Evolutionary conservation across 2,329 filamentous ascomycete genomes (phyloP), one percentile per base, ranked within the genome.

Genomic region (Trichoderma sp.): DNA sequence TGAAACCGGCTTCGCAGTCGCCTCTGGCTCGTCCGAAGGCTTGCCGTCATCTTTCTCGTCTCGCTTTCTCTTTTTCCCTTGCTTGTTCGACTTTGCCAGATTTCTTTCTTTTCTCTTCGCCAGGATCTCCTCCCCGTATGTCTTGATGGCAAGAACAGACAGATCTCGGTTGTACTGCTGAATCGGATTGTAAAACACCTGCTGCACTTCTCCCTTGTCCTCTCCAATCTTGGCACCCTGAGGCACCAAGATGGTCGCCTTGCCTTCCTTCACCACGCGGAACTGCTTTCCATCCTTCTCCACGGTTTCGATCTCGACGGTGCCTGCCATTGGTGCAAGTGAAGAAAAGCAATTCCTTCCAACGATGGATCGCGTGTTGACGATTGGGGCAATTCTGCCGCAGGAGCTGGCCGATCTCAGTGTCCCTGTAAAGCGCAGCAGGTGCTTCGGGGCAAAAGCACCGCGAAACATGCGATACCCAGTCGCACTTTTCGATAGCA

Each of bases 111-210:
- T 77, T 66, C 78, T 80, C 71, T 78, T 80, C 41, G 83, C 78
- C 19, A 87, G 70, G 43, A 70, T 74, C 39, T 92, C 87, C 70
- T 95, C 88, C 1, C 91, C 92, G 75, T 94, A 97, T 0, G 91
- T 90, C 73, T 91, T 92, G 76, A 99, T 97, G 0, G 92, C 92
- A 15, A 99, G 84, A 28, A 97, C 92, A 67, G 92, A 97, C 69
- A 99, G 79, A 75, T 99, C 95, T 54, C 96, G 90, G 78, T 99
- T 99, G 82, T 98, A 99, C 75, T 99, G 95, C 75, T 99, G 95
- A 63, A 99, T 97, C 0, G 95, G 94, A 72, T 99, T 99, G 83
- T 99, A 99, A 74, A 99, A 99, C 64, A 99, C 96, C 72, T 94
- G 90, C 70, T 88, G 85, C 45, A 87, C 82, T 70, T 87, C 83